Percentiles rank a stretch among this genome's conserved stretches.
Evolutionary conservation across 129 eudicot species (phyloP).

Genomic region (Helichrysum umbraculigerum): DNA sequence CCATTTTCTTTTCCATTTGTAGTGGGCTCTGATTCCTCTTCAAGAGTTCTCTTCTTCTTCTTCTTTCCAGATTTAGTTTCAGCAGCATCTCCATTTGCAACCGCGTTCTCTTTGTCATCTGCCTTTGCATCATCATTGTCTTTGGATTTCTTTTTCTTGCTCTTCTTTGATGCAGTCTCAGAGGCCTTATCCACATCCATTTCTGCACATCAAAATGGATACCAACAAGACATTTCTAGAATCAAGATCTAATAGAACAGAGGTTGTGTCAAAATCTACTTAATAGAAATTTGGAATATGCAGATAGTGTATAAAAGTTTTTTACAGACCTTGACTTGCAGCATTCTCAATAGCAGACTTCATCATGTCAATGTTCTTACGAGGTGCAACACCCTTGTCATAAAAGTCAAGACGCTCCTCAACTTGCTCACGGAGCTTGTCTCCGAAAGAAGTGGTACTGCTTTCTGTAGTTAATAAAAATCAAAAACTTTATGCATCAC

Average conservation of each 20-base stretch:
- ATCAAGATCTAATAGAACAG: background rate
- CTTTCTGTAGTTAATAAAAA: slow-evolving; percentile 48
- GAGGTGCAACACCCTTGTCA: slow-evolving; percentile 95
- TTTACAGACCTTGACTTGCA: slow-evolving; percentile 53
- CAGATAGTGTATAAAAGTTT: too few relatives aligned
- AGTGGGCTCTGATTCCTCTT: slow-evolving; percentile 35
- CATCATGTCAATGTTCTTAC: slow-evolving; percentile 93
- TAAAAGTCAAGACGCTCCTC: slow-evolving; percentile 91
- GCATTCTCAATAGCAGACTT: slow-evolving; percentile 65
- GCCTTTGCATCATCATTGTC: slow-evolving; percentile 36
- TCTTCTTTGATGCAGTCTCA: slow-evolving; percentile 55
- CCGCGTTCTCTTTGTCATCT: slow-evolving; percentile 52
- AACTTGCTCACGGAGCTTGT: slow-evolving; percentile 84
- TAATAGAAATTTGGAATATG: background rate
- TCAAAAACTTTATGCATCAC: background rate
- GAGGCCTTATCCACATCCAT: slow-evolving; percentile 55
- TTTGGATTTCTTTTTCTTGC: slow-evolving; percentile 83
- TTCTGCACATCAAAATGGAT: slow-evolving; percentile 38
- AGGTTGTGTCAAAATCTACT: background rate
- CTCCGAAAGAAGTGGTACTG: slow-evolving; percentile 73
- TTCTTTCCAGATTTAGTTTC: slow-evolving; percentile 60
- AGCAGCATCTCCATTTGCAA: slow-evolving; percentile 54
- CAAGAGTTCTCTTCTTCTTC: slow-evolving; percentile 67
- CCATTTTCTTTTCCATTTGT: slow-evolving; percentile 37
- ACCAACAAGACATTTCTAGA: background rate